phyloP scores from a whole-genome alignment of 202 grass and related monocot species.

The Zoysia matrella region DNA sequence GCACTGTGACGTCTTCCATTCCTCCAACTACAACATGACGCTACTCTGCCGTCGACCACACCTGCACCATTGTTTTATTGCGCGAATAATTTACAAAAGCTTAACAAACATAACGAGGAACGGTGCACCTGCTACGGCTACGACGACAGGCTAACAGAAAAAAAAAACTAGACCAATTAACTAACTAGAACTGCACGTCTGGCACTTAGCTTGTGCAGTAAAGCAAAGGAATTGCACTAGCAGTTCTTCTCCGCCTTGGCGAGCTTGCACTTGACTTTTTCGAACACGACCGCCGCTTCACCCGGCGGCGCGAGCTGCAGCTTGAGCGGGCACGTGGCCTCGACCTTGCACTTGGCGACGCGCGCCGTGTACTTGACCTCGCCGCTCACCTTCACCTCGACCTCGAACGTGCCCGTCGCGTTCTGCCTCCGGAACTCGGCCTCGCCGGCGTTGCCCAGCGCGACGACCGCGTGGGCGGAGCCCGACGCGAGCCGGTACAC shows the following conservation, averaged over 20 bases:
- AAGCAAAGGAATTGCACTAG: background rate
- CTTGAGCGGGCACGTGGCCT: slow-evolving; percentile 29
- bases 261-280: slow-evolving; percentile 39
- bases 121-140: too few relatives aligned
- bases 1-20: too few relatives aligned
- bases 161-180: too few relatives aligned
- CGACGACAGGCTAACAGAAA: too few relatives aligned
- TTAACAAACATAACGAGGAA: too few relatives aligned
- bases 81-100: too few relatives aligned
- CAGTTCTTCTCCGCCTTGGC: background rate
- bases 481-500: slow-evolving; percentile 23
- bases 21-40: too few relatives aligned
- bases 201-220: too few relatives aligned
- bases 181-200: too few relatives aligned
- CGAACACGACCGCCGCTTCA: background rate
- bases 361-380: slow-evolving; percentile 26
- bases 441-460: slow-evolving; percentile 15
- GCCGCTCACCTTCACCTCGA: slow-evolving; percentile 32
- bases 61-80: too few relatives aligned
- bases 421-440: slow-evolving; percentile 44
- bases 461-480: background rate
- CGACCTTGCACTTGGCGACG: slow-evolving; percentile 6
- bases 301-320: slow-evolving; percentile 17
- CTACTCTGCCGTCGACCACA: too few relatives aligned
- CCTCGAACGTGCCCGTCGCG: slow-evolving; percentile 37